Evolutionary conservation across 805 yeast genomes (phyloP).

Genomic region (Candida broadrunensis): DNA sequence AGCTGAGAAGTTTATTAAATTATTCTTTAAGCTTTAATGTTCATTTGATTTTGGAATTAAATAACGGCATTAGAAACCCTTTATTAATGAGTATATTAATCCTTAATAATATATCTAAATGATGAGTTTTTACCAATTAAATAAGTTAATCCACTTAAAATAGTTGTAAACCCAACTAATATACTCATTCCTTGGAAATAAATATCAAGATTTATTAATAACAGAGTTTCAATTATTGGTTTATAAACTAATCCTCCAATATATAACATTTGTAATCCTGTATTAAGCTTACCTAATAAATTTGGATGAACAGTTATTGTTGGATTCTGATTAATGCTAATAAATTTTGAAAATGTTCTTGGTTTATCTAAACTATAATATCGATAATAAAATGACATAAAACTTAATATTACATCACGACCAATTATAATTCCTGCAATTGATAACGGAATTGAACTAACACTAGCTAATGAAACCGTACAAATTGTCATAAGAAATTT

Average conservation of each 20-base stretch:
- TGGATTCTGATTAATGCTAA: constrained; percentile 70
- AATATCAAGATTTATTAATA: constrained; percentile 8
- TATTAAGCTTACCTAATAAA: constrained; percentile 79
- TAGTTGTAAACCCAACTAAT: constrained; percentile 55
- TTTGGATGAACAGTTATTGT: constrained; percentile 90
- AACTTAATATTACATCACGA: constrained; percentile 70
- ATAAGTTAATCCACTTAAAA: constrained; percentile 76
- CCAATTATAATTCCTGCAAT: constrained; percentile 75
- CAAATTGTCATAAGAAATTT: constrained; percentile 84
- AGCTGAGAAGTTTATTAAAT: not conserved
- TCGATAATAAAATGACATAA: constrained; percentile 71
- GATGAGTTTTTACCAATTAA: constrained; percentile 72
- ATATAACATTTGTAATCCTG: constrained; percentile 89
- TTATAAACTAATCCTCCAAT: constrained; percentile 49
- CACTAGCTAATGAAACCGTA: constrained; percentile 70
- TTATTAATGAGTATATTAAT: constrained; percentile 6
- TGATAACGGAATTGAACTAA: constrained; percentile 63
- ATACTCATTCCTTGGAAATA: constrained; percentile 24
- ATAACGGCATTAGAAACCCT: not conserved
- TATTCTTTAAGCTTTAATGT: not conserved
- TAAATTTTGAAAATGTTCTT: constrained; percentile 64
- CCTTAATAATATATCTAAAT: constrained; percentile 41
- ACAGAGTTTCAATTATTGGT: constrained; percentile 27
- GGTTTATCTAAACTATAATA: constrained; percentile 75
- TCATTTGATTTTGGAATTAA: not conserved